Evolutionary conservation across 768 basidiomycete genomes (phyloP).

Genomic region (Collybia nuda): DNA sequence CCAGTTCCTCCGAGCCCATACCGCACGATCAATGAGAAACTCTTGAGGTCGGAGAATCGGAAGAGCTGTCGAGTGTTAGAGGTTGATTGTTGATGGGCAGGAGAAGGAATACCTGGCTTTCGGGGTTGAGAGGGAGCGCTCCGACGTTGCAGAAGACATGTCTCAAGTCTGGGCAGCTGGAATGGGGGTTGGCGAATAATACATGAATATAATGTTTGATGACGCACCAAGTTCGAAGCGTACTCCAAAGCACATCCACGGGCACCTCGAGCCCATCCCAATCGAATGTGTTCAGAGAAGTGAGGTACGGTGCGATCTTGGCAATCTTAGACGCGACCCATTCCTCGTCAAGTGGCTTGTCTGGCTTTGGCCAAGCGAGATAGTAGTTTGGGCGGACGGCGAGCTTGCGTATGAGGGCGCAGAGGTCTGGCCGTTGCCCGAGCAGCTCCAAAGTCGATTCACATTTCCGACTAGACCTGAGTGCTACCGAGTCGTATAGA

Average conservation of each 20-base stretch:
- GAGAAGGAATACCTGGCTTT: constrained; percentile 23
- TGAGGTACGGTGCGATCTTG: constrained; percentile 29
- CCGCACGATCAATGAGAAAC: constrained; percentile 46
- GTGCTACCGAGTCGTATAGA: constrained; percentile 43
- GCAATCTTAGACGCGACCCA: constrained; percentile 39
- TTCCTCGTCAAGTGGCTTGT: constrained; percentile 36
- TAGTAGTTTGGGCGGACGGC: constrained; percentile 52
- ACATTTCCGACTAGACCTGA: constrained; percentile 43
- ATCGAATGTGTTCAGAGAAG: constrained; percentile 42
- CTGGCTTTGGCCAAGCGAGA: constrained; percentile 47
- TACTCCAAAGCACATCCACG: constrained; percentile 38
- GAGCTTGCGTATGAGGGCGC: constrained; percentile 38
- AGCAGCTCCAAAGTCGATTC: constrained; percentile 36
- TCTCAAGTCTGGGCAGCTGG: constrained; percentile 41
- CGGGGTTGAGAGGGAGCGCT: constrained; percentile 26
- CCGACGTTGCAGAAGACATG: constrained; percentile 48
- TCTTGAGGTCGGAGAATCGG: constrained; percentile 39
- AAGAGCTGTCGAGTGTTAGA: constrained; percentile 29
- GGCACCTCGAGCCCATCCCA: constrained; percentile 55
- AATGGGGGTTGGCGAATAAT: constrained; percentile 1
- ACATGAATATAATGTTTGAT: background rate
- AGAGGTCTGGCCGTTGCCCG: constrained; percentile 30
- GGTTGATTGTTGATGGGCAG: background rate
- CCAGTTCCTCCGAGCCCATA: constrained; percentile 41
- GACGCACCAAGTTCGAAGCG: constrained; percentile 35